A percentile compares a stretch with the other conserved stretches of the same genome.
phyloP scores from a whole-genome alignment of 768 basidiomycete species.

The Rhodosporidiobolus sp. region DNA sequence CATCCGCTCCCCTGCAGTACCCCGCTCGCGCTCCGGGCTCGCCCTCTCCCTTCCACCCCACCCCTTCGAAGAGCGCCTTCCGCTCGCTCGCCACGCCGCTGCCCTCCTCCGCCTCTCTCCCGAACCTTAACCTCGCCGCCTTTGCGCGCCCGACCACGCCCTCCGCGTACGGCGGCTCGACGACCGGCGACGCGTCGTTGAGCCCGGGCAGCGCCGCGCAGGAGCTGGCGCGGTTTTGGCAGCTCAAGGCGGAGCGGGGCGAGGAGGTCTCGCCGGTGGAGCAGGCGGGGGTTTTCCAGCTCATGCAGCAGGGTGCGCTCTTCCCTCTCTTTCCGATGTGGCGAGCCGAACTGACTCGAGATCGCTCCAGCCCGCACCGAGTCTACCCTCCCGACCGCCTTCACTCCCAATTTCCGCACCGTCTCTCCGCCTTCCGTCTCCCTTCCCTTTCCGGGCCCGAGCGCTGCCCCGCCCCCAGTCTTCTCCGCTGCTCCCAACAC shows the following conservation, averaged over 20 bases:
- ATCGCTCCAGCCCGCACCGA: slow-evolving; percentile 9
- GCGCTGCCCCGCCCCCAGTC: background rate
- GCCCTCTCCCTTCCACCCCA: slow-evolving; percentile 9
- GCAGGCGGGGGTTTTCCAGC: slow-evolving; percentile 36
- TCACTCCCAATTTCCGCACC: slow-evolving; percentile 35
- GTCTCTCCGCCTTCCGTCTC: background rate
- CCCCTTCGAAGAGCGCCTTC: background rate
- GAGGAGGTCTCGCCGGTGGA: slow-evolving; percentile 32
- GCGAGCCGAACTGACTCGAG: background rate
- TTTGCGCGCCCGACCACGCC: background rate
- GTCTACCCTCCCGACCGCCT: slow-evolving; percentile 22
- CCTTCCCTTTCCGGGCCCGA: background rate
- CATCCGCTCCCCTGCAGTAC: background rate
- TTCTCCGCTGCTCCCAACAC: background rate
- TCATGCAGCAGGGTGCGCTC: slow-evolving; percentile 34
- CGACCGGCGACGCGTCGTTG: background rate
- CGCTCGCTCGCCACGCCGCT: slow-evolving; percentile 10
- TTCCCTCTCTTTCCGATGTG: no score
- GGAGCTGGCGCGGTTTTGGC: slow-evolving; percentile 35
- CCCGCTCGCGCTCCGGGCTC: slow-evolving; percentile 8
- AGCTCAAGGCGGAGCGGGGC: slow-evolving; percentile 29
- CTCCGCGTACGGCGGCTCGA: background rate
- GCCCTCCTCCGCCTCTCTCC: slow-evolving; percentile 14
- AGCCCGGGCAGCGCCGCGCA: slow-evolving; percentile 13
- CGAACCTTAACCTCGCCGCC: slow-evolving; percentile 11